Percentiles rank a stretch among this genome's conserved stretches.
Conservation (phyloP, 495 filamentous ascomycete species). For the Choiromyces venosus region DNA sequence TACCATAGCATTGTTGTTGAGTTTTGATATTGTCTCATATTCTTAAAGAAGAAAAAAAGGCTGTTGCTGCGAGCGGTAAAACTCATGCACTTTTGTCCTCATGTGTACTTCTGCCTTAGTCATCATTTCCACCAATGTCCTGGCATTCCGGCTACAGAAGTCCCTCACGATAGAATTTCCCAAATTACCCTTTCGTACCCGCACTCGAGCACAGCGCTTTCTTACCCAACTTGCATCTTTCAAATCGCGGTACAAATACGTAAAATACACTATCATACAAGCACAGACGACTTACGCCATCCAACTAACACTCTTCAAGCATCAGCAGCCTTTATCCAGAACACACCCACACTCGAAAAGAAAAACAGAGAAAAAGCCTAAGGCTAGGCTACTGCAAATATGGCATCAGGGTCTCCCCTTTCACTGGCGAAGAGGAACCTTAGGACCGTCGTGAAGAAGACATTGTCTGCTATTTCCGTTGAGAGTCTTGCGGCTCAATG, state of each 20-base stretch:
- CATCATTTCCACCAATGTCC: too few species aligned
- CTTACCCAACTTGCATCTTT: not conserved
- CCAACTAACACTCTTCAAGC: not conserved
- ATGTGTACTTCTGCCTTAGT: too few species aligned
- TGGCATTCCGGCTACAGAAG: too few species aligned
- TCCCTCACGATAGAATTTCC: not conserved
- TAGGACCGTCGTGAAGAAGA: conserved; percentile 29
- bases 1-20: too few species aligned
- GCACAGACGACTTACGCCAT: not conserved
- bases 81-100: too few species aligned
- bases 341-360: not conserved
- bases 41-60: too few species aligned
- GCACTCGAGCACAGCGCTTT: not conserved
- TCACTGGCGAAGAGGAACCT: conserved; percentile 32
- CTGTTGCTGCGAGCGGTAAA: too few species aligned
- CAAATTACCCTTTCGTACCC: not conserved
- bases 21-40: too few species aligned
- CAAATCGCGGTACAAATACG: not conserved
- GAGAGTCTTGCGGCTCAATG: conserved; percentile 32
- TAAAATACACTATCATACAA: not conserved
- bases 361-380: not conserved
- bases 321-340: not conserved
- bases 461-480: conserved; percentile 22
- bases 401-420: conserved; percentile 21
- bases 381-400: not conserved